phyloP scores from a whole-genome alignment of 2,329 filamentous ascomycete species.

The Botryosphaeria dothidea region DNA sequence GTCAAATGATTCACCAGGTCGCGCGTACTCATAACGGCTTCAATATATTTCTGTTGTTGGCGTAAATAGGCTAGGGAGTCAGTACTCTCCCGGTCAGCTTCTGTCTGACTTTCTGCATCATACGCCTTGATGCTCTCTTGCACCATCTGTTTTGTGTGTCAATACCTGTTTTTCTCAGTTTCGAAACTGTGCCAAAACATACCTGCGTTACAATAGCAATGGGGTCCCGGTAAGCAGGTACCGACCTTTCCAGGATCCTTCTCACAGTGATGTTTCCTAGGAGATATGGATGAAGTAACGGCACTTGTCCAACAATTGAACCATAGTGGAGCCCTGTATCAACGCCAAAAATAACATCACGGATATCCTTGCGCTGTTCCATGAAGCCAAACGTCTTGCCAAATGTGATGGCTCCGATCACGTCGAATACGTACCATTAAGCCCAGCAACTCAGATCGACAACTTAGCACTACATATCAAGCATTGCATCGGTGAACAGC shows the following conservation, averaged over 20 bases:
- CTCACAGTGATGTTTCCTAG: neutral
- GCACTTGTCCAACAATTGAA: conserved; percentile 25
- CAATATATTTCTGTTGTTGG: neutral
- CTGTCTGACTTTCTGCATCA: neutral
- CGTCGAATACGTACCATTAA: conserved; percentile 30
- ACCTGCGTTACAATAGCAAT: neutral
- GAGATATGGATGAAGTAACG: neutral
- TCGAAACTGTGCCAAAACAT: neutral
- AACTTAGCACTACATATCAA: conserved; percentile 37
- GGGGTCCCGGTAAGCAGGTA: neutral
- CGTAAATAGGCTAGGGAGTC: neutral
- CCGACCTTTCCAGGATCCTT: neutral
- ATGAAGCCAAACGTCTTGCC: conserved; percentile 21
- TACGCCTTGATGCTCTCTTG: neutral
- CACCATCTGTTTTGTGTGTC: neutral
- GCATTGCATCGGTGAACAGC: neutral
- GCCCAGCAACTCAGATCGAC: conserved; percentile 52
- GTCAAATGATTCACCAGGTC: neutral
- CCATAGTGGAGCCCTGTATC: conserved; percentile 35
- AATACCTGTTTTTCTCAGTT: neutral
- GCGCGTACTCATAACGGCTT: neutral
- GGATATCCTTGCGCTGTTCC: conserved; percentile 19
- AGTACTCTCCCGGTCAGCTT: neutral
- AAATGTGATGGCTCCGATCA: conserved; percentile 22
- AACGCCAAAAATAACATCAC: conserved; percentile 37